Percentiles rank a stretch among this genome's conserved stretches.
Conservation (phyloP, 768 basidiomycete genomes). For the Sarcodon sp. region DNA sequence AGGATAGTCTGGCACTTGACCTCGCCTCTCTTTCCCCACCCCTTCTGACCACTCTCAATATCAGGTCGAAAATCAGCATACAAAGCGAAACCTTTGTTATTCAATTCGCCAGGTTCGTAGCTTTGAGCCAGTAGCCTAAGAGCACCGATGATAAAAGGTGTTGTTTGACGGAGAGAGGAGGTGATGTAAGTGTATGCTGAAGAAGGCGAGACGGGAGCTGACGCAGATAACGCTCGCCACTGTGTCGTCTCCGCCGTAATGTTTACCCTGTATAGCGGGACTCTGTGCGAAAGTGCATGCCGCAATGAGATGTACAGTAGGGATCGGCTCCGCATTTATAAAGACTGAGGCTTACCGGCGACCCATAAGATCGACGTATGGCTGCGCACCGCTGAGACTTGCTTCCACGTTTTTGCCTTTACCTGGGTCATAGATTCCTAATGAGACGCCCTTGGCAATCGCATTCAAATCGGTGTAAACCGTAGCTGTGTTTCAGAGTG, state of each 20-base stretch:
- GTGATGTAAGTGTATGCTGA: conserved; percentile 79
- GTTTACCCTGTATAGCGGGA: neutral
- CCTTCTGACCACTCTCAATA: conserved; percentile 26
- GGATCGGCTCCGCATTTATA: neutral
- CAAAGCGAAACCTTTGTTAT: conserved; percentile 56
- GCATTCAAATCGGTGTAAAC: conserved; percentile 94
- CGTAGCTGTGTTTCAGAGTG: conserved; percentile 45
- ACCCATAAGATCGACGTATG: conserved; percentile 81
- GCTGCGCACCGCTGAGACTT: conserved; percentile 47
- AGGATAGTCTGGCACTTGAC: conserved; percentile 62
- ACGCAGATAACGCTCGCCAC: conserved; percentile 76
- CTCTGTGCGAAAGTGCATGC: neutral
- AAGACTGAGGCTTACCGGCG: conserved; percentile 30
- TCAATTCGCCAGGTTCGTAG: conserved; percentile 44
- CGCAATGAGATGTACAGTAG: neutral
- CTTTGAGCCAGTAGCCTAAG: conserved; percentile 54
- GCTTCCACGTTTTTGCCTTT: conserved; percentile 45
- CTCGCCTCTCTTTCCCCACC: conserved; percentile 79
- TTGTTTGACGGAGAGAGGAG: conserved; percentile 66
- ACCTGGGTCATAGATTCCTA: conserved; percentile 60
- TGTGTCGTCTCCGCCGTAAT: conserved; percentile 22
- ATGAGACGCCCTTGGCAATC: conserved; percentile 67
- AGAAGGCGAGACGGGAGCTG: conserved; percentile 55
- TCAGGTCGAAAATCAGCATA: conserved; percentile 84
- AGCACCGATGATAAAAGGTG: conserved; percentile 67